Conservation (phyloP, 148 eudicot species). For the Simmondsia chinensis region DNA sequence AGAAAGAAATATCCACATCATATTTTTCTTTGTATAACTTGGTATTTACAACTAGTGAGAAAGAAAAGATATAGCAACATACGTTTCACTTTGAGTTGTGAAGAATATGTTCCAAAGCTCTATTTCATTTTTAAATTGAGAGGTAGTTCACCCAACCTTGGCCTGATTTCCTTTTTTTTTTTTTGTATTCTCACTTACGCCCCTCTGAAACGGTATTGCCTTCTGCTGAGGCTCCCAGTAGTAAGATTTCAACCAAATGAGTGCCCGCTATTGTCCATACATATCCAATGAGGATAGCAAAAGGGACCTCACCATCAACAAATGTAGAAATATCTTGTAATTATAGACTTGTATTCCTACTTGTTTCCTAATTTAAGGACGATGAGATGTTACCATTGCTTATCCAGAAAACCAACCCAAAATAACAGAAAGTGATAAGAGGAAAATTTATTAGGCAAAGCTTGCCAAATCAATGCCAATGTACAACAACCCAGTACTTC, state of each 20-base stretch:
- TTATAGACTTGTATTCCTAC: too few relatives aligned
- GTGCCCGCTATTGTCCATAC: conserved; percentile 58
- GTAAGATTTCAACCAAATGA: conserved; percentile 69
- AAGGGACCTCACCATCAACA: background rate
- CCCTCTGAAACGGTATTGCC: conserved; percentile 37
- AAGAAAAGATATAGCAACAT: conserved; percentile 16
- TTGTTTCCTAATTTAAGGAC: too few relatives aligned
- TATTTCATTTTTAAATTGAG: conserved; percentile 38
- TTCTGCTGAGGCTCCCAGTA: conserved; percentile 85
- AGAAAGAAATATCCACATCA: background rate
- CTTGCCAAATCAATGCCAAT: too few relatives aligned
- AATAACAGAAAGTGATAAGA: too few relatives aligned
- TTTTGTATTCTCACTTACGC: conserved; percentile 27
- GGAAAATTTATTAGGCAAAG: too few relatives aligned
- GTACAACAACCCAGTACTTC: too few relatives aligned
- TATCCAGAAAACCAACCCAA: background rate
- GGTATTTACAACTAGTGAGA: too few relatives aligned
- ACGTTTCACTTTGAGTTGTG: conserved; percentile 51
- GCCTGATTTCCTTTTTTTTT: conserved; percentile 68
- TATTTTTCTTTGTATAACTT: too few relatives aligned
- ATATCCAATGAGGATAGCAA: background rate
- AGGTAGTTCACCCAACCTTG: conserved; percentile 43
- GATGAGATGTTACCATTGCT: too few relatives aligned
- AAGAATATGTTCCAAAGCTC: conserved; percentile 20
- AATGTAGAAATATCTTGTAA: too few relatives aligned